Base-by-base conservation (phyloP, 208 protist species). In the Leishmania lainsoni region DNA sequence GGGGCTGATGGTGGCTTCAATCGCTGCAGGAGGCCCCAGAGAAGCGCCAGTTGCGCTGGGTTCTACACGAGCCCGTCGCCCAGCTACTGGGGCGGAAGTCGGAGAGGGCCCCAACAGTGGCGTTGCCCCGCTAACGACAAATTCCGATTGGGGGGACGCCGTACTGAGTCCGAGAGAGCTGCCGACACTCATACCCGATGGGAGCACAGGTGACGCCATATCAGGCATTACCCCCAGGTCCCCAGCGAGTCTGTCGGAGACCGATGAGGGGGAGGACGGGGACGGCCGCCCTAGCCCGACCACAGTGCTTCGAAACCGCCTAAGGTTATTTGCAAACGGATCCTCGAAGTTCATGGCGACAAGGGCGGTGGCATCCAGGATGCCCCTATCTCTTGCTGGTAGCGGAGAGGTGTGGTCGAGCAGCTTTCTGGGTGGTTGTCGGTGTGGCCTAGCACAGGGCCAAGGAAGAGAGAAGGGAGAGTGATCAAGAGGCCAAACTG, bases 311-410 rank as follows among this genome's bases (percentile, higher is more conserved):
- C 70, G 75, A 70, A 92, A 84, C 32, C 81, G 82, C 20, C 78
- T 82, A 51, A 93, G 84, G 72, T 95, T 90, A 86, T 86, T 83
- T 16, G 92, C 89, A 81, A 91, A 95, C 32, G 87, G 92, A 69
- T 95, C 90, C 35, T 95, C 81, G 66, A 95, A 81, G 80, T 88
- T 92, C 92, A 95, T 95, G 0, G 39, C 49, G 48, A 45, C 72
- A n/a, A n/a, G 32, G 3, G 22, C 52, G 72, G 72, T 61, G 72
- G 14, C 72, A 61, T 76, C 22, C 32, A 73, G 22, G 22, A 39
- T n/a, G 72, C 32, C 20, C 51, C 29, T 61, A 3, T 58, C 9
- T 6, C 45, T 58, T 58, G 32, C 39, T 61, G 17, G 26, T 10
- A 16, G 42, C 48, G 20, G 66, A 71, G 29, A 42, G 5, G 35